These are phyloP conservation scores for Chrysochromulina tobinii DNA, from an alignment of 78 protist genomes.

Conservation along the genomic window DNA sequence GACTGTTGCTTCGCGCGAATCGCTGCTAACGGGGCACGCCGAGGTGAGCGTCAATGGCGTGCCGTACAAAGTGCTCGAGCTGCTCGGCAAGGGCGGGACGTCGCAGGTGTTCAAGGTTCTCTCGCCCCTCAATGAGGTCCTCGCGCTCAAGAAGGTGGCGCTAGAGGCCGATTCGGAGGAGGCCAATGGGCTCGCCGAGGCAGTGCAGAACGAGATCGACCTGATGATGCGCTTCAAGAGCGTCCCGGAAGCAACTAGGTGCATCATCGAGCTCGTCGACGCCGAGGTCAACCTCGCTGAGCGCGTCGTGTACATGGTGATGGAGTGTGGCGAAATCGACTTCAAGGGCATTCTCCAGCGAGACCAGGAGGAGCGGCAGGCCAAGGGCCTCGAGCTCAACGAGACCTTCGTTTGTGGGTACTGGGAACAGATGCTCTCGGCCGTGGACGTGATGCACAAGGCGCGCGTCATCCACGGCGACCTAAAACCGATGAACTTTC, in stretches of 20 bases:
- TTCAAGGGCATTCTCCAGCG: constrained; percentile 46
- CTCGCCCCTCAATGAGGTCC: neutral
- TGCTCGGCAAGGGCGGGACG: constrained; percentile 87
- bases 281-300: constrained; percentile 33
- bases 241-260: neutral
- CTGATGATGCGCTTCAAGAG: constrained; percentile 63
- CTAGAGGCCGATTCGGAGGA: neutral
- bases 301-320: constrained; percentile 60
- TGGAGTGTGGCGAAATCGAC: constrained; percentile 91
- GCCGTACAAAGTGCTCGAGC: constrained; percentile 10
- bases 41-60: constrained; percentile 10
- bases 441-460: constrained; percentile 84
- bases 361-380: neutral
- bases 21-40: neutral
- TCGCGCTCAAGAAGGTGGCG: constrained; percentile 66
- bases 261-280: constrained; percentile 74
- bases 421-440: constrained; percentile 87
- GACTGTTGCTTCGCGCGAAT: neutral
- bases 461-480: constrained; percentile 90
- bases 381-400: constrained; percentile 31
- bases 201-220: constrained; percentile 79
- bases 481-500: constrained; percentile 95
- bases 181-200: constrained; percentile 46
- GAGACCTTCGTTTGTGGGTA: constrained; percentile 70
- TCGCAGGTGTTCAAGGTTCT: constrained; percentile 58